phyloP scores from a whole-genome alignment of 2,329 filamentous ascomycete species.

The Dactylonectria macrodidyma region DNA sequence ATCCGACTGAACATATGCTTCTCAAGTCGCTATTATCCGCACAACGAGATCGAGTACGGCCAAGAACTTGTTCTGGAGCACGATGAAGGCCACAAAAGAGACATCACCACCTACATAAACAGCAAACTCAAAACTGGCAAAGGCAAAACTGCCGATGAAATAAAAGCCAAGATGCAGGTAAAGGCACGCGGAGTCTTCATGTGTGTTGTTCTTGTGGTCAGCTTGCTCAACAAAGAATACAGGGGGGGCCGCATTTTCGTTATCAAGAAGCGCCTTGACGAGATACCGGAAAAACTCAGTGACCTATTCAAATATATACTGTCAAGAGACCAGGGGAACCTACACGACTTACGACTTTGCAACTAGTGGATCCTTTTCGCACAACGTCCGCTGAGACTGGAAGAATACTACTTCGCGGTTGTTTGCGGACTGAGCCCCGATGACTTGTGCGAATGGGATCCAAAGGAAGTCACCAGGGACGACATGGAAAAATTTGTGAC shows the following conservation, averaged over 20 bases:
- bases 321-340: neutral
- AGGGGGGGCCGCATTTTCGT: neutral
- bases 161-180: neutral
- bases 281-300: neutral
- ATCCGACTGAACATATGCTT: slow-evolving; percentile 53
- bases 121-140: neutral
- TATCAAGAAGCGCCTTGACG: slow-evolving; percentile 5
- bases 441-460: slow-evolving; percentile 40
- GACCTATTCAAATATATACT: slow-evolving; percentile 9
- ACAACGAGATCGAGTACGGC: slow-evolving; percentile 11
- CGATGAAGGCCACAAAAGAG: slow-evolving; percentile 35
- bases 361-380: slow-evolving; percentile 12
- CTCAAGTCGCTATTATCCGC: slow-evolving; percentile 61
- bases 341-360: slow-evolving; percentile 5
- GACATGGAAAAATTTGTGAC: slow-evolving; percentile 54
- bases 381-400: neutral
- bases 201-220: neutral
- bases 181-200: neutral
- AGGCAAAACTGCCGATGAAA: neutral
- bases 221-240: slow-evolving; percentile 6
- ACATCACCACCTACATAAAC: slow-evolving; percentile 37
- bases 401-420: slow-evolving; percentile 14
- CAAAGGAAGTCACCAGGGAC: slow-evolving; percentile 32
- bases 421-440: neutral
- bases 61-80: slow-evolving; percentile 40